Conservation (phyloP, 257 asterid genomes). For the Solanum tacnaense region DNA sequence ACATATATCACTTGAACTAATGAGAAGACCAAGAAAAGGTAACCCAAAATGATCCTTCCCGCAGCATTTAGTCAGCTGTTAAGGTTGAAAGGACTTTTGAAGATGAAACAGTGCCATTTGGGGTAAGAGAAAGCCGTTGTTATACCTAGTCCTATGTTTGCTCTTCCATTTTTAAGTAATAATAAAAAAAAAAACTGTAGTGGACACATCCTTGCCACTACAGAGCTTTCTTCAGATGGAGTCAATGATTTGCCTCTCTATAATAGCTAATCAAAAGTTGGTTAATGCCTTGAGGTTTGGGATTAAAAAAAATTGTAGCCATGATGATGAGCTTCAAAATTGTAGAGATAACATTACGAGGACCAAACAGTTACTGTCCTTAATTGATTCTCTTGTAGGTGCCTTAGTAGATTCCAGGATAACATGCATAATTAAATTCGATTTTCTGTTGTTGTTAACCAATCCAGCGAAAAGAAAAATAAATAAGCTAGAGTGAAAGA, state of each 20-base stretch:
- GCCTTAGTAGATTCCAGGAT: background rate
- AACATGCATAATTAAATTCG: background rate
- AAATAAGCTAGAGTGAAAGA: background rate
- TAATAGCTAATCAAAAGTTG: background rate
- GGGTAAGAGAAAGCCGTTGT: background rate
- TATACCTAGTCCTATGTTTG: background rate
- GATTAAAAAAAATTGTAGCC: background rate
- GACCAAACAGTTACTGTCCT: background rate
- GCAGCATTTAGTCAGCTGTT: background rate
- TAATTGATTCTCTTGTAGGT: background rate
- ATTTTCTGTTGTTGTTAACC: background rate
- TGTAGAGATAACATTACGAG: background rate
- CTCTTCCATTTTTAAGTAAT: background rate
- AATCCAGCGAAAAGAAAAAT: background rate
- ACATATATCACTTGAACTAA: background rate
- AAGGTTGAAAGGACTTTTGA: background rate
- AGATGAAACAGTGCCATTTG: background rate
- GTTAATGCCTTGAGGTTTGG: background rate
- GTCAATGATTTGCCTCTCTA: background rate
- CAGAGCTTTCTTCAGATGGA: background rate
- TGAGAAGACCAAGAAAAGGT: background rate
- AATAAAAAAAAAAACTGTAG: background rate
- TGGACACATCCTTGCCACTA: background rate
- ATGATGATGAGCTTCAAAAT: background rate
- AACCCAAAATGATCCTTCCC: background rate